Conservation (phyloP, 2,329 filamentous ascomycete species). For the Atkinsonella texensis region DNA sequence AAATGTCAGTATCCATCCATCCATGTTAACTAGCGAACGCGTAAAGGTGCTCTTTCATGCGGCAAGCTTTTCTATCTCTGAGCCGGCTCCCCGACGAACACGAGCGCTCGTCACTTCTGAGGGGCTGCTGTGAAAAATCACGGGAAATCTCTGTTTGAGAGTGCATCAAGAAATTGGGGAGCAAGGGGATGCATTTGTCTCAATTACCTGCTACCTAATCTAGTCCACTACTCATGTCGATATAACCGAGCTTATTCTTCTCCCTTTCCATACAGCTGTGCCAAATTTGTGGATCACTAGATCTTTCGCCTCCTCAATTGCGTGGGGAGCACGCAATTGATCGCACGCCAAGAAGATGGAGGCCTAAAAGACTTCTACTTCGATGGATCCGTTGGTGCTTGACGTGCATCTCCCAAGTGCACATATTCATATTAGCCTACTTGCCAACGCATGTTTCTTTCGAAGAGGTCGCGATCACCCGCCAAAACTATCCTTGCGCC, state of each 20-base stretch:
- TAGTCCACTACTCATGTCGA: neutral
- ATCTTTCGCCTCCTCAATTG: neutral
- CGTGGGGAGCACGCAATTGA: neutral
- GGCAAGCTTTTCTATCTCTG: too few species aligned
- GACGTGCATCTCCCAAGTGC: conserved; percentile 1
- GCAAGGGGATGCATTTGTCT: too few species aligned
- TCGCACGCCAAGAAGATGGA: neutral
- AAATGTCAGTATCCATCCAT: too few species aligned
- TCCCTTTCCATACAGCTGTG: neutral
- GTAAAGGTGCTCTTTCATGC: too few species aligned
- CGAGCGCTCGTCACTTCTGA: too few species aligned
- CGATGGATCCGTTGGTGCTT: neutral
- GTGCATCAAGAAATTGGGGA: too few species aligned
- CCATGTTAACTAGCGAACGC: too few species aligned
- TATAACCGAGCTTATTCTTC: neutral
- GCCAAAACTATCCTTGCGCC: neutral
- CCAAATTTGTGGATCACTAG: neutral
- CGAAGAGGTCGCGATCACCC: neutral
- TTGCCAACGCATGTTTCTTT: neutral
- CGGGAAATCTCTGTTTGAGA: too few species aligned
- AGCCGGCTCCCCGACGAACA: too few species aligned
- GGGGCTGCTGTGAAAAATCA: too few species aligned
- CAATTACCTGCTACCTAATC: too few species aligned
- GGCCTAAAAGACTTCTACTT: conserved; percentile 1
- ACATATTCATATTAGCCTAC: neutral